Evolutionary conservation across 495 filamentous ascomycete species (phyloP).

Genomic region (Physcia stellaris): DNA sequence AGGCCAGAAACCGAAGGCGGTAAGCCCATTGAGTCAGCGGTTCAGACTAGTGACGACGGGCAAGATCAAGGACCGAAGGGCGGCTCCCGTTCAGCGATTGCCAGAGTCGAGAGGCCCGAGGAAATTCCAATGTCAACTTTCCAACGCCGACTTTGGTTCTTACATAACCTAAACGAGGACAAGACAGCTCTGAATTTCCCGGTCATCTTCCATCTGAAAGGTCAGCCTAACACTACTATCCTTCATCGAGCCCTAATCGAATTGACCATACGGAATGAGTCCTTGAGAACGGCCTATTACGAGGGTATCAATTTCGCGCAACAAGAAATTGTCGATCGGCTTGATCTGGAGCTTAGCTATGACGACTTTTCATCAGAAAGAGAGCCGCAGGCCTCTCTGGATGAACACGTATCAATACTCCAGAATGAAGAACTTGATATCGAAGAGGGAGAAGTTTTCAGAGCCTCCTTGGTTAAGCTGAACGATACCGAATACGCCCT

Average conservation of each 20-base stretch:
- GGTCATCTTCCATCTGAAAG: slow-evolving; percentile 14
- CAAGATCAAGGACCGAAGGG: no score
- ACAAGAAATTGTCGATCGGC: slow-evolving; percentile 10
- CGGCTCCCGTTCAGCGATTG: no score
- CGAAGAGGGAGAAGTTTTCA: slow-evolving; percentile 18
- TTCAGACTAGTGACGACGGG: no score
- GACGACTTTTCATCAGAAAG: slow-evolving; percentile 9
- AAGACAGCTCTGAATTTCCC: slow-evolving; percentile 27
- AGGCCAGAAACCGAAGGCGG: no score
- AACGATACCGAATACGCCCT: slow-evolving; percentile 17
- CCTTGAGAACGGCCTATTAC: slow-evolving; percentile 21
- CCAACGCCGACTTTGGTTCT: no score
- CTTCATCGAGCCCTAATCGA: slow-evolving; percentile 16
- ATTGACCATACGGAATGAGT: slow-evolving; percentile 19
- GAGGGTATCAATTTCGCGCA: slow-evolving; percentile 14
- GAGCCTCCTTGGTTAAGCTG: slow-evolving; percentile 14
- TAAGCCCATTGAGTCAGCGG: no score
- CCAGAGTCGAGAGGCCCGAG: no score
- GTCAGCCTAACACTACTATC: slow-evolving; percentile 10
- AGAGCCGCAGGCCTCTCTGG: slow-evolving; percentile 6
- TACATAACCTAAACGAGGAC: no score
- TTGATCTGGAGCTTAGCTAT: slow-evolving; percentile 7
- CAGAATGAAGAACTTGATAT: slow-evolving; percentile 14
- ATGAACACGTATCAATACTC: slow-evolving; percentile 4
- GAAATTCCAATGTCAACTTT: no score